Conservation (phyloP, 192 early-diverging fungal genomes). For the Linderina pennispora region DNA sequence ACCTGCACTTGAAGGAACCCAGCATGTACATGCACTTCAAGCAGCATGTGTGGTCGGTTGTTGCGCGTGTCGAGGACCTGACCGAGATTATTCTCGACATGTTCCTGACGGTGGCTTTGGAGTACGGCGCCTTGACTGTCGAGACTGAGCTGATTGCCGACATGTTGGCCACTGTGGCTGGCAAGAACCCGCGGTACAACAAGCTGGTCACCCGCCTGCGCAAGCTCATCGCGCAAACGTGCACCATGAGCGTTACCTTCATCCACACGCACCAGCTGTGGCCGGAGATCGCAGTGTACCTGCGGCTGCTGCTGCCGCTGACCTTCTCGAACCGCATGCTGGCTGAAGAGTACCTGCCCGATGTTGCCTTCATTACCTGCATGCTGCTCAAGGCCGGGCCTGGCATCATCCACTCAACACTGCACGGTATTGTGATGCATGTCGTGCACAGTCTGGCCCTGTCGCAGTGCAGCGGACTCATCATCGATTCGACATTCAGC, state of each 20-base stretch:
- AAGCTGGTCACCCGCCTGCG: slow-evolving; percentile 77
- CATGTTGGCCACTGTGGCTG: slow-evolving; percentile 76
- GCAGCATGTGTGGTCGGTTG: slow-evolving; percentile 74
- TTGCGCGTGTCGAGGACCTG: slow-evolving; percentile 76
- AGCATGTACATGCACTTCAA: slow-evolving; percentile 83
- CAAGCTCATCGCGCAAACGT: slow-evolving; percentile 77
- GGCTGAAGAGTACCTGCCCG: slow-evolving; percentile 73
- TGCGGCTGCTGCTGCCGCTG: slow-evolving; percentile 82
- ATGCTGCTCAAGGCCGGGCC: slow-evolving; percentile 82
- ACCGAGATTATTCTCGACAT: slow-evolving; percentile 74
- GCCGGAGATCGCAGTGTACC: slow-evolving; percentile 88
- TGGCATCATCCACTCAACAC: slow-evolving; percentile 75
- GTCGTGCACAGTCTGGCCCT: slow-evolving; percentile 80
- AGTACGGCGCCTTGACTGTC: slow-evolving; percentile 69
- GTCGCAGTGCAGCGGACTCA: slow-evolving; percentile 74
- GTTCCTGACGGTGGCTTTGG: slow-evolving; percentile 73
- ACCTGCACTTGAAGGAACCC: slow-evolving; percentile 74
- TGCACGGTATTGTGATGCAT: slow-evolving; percentile 93
- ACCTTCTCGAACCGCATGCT: slow-evolving; percentile 81
- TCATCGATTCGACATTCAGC: slow-evolving; percentile 76
- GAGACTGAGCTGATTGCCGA: slow-evolving; percentile 83
- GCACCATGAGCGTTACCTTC: slow-evolving; percentile 59
- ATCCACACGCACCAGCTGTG: slow-evolving; percentile 80
- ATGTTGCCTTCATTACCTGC: slow-evolving; percentile 80
- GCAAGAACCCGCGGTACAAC: slow-evolving; percentile 66